phyloP scores from a whole-genome alignment of 1,284 basidiomycete genomes.

The Sporisorium reilianum region DNA sequence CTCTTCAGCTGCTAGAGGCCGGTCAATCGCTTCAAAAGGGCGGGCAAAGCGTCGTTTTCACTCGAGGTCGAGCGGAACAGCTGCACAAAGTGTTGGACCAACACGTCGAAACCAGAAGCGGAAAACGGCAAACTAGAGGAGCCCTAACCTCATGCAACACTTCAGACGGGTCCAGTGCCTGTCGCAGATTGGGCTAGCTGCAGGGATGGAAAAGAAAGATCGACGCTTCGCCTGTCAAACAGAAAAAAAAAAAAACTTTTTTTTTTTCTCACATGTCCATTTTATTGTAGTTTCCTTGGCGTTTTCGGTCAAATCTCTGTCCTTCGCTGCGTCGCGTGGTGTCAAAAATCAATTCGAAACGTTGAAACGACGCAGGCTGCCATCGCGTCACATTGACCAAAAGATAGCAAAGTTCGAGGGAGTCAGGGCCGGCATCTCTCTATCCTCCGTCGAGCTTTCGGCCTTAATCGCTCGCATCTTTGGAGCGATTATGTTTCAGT shows the following conservation, averaged over 20 bases:
- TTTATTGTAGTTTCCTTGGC: neutral
- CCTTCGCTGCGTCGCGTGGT: neutral
- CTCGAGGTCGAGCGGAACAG: no score
- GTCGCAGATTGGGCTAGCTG: conserved; percentile 1
- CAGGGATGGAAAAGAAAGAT: conserved; percentile 25
- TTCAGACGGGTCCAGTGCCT: conserved; percentile 16
- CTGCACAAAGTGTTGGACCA: neutral
- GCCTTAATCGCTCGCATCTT: conserved; percentile 21
- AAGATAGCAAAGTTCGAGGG: conserved; percentile 19
- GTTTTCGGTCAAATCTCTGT: conserved; percentile 1
- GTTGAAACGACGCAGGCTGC: conserved; percentile 22
- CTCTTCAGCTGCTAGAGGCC: neutral
- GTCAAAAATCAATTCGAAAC: no score
- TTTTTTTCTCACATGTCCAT: neutral
- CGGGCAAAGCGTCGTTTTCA: neutral
- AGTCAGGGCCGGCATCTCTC: no score
- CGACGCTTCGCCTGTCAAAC: conserved; percentile 30
- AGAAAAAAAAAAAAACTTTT: conserved; percentile 2
- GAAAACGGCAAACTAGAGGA: neutral
- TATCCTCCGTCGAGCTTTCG: neutral
- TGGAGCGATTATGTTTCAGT: neutral
- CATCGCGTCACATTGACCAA: conserved; percentile 1
- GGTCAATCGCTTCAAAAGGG: neutral
- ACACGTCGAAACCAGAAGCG: neutral
- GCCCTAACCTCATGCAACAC: conserved; percentile 7